phyloP scores from a whole-genome alignment of 1,284 basidiomycete species.

The Moesziomyces parantarcticus region DNA sequence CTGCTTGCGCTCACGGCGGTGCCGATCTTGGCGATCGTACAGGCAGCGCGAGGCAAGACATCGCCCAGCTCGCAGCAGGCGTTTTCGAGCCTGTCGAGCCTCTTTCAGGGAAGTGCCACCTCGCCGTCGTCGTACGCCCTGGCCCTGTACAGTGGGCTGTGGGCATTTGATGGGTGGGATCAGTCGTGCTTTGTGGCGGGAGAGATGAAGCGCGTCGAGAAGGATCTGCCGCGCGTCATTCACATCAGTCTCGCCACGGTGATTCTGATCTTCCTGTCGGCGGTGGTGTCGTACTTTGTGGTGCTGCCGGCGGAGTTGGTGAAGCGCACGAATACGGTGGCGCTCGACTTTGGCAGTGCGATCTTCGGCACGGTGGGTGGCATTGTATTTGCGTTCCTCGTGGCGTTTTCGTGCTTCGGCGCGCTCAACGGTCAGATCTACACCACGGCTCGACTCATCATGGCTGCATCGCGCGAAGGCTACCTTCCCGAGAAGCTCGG shows the following conservation, averaged over 20 bases:
- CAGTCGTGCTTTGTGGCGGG: conserved; percentile 83
- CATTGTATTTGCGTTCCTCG: conserved; percentile 84
- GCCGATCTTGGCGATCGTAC: conserved; percentile 78
- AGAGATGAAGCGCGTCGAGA: conserved; percentile 86
- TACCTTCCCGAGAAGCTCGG: conserved; percentile 73
- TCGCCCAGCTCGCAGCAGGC: conserved; percentile 43
- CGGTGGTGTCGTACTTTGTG: conserved; percentile 91
- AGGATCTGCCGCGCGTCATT: conserved; percentile 88
- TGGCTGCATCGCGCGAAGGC: conserved; percentile 85
- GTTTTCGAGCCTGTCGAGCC: conserved; percentile 45
- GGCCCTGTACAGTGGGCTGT: conserved; percentile 92
- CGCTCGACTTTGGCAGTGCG: conserved; percentile 85
- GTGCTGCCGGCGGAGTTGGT: conserved; percentile 80
- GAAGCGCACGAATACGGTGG: conserved; percentile 81
- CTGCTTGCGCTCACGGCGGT: conserved; percentile 76
- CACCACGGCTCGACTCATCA: conserved; percentile 79
- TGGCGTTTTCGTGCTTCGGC: conserved; percentile 82
- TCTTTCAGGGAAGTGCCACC: conserved; percentile 80
- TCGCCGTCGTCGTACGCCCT: conserved; percentile 88
- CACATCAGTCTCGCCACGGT: conserved; percentile 86
- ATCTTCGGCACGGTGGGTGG: conserved; percentile 87
- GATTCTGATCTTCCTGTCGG: conserved; percentile 80
- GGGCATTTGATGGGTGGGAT: conserved; percentile 96
- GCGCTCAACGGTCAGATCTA: conserved; percentile 59
- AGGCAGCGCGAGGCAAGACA: conserved; percentile 74